Evolutionary conservation across 768 basidiomycete species (phyloP).

Genomic region (Clitopilus passeckerianus): DNA sequence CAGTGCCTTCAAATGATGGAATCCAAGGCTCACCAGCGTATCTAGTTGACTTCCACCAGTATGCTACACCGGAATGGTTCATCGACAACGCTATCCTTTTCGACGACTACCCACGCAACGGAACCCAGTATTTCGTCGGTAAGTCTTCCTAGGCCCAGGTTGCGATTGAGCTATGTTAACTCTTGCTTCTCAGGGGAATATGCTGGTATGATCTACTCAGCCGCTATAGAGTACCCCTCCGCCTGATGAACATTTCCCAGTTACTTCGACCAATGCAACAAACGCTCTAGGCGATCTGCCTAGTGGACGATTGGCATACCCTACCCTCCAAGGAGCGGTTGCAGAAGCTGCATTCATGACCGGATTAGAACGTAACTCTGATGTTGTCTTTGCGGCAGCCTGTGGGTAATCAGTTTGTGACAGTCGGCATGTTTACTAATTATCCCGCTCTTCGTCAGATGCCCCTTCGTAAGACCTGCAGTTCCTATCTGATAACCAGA

Average conservation of each 20-base stretch:
- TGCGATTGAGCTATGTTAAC: neutral
- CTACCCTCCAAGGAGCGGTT: conserved; percentile 30
- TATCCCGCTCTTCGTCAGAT: conserved; percentile 8
- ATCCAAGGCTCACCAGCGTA: neutral
- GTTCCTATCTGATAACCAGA: neutral
- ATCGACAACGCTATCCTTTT: conserved; percentile 45
- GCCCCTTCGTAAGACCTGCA: conserved; percentile 17
- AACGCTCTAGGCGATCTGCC: conserved; percentile 22
- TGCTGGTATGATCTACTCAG: conserved; percentile 34
- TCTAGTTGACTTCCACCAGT: conserved; percentile 49
- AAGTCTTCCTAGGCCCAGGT: neutral
- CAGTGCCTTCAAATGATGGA: neutral
- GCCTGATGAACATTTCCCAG: conserved; percentile 6
- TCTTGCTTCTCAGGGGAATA: conserved; percentile 32
- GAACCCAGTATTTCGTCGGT: conserved; percentile 50
- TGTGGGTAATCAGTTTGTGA: conserved; percentile 25
- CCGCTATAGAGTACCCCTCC: conserved; percentile 21
- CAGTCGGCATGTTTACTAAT: too few species aligned
- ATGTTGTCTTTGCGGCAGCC: conserved; percentile 52
- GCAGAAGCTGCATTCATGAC: conserved; percentile 63
- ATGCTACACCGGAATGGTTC: conserved; percentile 44
- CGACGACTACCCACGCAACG: conserved; percentile 47
- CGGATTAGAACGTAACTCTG: conserved; percentile 51
- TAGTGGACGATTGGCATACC: conserved; percentile 22
- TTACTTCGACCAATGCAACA: conserved; percentile 26